phyloP scores from a whole-genome alignment of 371 early-diverging fungal species.

The Parasitella parasitica region DNA sequence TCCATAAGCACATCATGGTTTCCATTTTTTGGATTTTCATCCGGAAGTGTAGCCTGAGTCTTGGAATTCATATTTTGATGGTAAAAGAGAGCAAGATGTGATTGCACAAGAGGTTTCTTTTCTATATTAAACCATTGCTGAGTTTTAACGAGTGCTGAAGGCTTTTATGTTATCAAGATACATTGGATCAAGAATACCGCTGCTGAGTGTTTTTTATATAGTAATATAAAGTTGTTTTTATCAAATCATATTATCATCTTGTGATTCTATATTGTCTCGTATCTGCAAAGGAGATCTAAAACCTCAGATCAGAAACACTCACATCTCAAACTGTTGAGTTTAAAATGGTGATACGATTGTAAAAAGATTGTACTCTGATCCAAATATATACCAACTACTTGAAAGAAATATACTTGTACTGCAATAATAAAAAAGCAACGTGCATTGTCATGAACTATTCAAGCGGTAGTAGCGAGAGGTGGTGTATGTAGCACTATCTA shows the following conservation, averaged over 20 bases:
- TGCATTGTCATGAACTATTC: no score
- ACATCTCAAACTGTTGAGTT: background rate
- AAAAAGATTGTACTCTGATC: background rate
- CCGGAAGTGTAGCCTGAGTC: background rate
- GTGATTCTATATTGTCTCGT: no score
- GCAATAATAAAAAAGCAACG: no score
- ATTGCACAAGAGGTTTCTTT: background rate
- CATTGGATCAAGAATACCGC: background rate
- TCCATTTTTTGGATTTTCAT: background rate
- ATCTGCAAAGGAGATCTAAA: background rate
- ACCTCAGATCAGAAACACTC: background rate
- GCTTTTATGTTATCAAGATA: background rate
- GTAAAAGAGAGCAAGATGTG: background rate
- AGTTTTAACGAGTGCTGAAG: background rate
- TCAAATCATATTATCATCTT: no score
- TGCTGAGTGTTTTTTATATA: no score
- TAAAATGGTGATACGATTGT: background rate
- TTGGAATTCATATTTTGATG: background rate
- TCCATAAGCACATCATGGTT: background rate
- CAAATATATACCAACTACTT: background rate
- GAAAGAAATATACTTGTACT: no score
- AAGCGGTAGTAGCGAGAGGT: no score
- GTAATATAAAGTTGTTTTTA: no score
- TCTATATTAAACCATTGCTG: background rate
- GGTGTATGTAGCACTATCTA: no score